phyloP scores from a whole-genome alignment of 2,329 filamentous ascomycete species.

The Trichoderma arundinaceum region DNA sequence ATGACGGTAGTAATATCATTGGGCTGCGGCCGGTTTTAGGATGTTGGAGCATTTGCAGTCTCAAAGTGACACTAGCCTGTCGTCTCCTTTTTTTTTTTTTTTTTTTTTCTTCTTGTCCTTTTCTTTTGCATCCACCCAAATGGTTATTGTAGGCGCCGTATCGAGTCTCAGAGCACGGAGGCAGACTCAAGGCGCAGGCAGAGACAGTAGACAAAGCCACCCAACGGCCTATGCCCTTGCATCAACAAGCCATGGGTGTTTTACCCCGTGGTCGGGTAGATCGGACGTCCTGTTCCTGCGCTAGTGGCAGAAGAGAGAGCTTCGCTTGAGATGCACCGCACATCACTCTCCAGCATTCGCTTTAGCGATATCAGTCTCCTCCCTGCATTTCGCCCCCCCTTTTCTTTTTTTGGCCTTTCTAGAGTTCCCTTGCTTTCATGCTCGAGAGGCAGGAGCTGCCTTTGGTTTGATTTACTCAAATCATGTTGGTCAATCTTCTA shows the following conservation, averaged over 20 bases:
- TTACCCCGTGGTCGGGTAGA: conserved; percentile 9
- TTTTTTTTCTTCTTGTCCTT: no score
- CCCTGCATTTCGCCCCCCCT: conserved; percentile 1
- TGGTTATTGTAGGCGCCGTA: background rate
- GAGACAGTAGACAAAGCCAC: background rate
- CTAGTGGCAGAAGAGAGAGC: conserved; percentile 19
- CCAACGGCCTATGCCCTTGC: conserved; percentile 11
- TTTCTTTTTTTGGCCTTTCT: background rate
- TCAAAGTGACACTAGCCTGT: conserved; percentile 3
- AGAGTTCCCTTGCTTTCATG: background rate
- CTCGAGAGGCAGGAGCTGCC: background rate
- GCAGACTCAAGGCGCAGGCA: background rate
- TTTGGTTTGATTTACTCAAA: no score
- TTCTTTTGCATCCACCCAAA: background rate
- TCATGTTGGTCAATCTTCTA: background rate
- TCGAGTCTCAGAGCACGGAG: background rate
- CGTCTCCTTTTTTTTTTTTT: background rate
- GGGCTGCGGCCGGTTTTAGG: background rate
- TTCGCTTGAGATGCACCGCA: conserved; percentile 26
- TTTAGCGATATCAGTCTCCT: conserved; percentile 8
- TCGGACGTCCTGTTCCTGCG: conserved; percentile 28
- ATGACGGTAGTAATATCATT: background rate
- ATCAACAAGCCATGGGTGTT: conserved; percentile 8
- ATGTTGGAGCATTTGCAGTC: background rate
- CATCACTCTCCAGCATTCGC: conserved; percentile 22